Percentiles rank a stretch among this genome's conserved stretches.
Evolutionary conservation across 140 eudicot genomes (phyloP).

Genomic region (Bidens hawaiensis): DNA sequence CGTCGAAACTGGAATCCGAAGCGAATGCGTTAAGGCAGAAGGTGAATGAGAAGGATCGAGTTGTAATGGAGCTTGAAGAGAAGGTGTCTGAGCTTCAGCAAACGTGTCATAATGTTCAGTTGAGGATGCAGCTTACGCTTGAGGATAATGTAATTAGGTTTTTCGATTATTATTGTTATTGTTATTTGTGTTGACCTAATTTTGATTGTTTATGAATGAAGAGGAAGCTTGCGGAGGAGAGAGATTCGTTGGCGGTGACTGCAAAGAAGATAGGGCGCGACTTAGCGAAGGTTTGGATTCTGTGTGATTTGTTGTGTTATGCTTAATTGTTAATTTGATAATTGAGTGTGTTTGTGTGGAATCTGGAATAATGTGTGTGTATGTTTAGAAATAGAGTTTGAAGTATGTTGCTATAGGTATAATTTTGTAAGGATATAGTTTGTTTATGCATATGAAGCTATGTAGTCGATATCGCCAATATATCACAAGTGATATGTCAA

Average conservation of each 20-base stretch:
- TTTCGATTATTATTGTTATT: neutral
- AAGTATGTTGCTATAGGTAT: too few relatives aligned
- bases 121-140: slow-evolving; percentile 50
- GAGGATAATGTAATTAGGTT: slow-evolving; percentile 61
- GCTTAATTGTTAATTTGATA: neutral
- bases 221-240: slow-evolving; percentile 75
- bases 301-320: neutral
- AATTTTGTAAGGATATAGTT: neutral
- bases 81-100: slow-evolving; percentile 52
- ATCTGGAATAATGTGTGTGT: neutral
- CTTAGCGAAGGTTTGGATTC: slow-evolving; percentile 60
- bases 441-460: slow-evolving; percentile 6
- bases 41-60: slow-evolving; percentile 53
- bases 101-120: slow-evolving; percentile 55
- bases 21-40: slow-evolving; percentile 44
- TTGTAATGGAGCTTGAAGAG: slow-evolving; percentile 52
- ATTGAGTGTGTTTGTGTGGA: neutral
- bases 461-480: too few relatives aligned
- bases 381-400: too few relatives aligned
- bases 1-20: slow-evolving; percentile 79
- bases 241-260: slow-evolving; percentile 67
- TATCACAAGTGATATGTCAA: neutral
- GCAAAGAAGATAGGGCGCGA: slow-evolving; percentile 84
- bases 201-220: slow-evolving; percentile 24
- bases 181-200: neutral